Evolutionary conservation across 176 grass and related monocot genomes (phyloP), one percentile per base, ranked within the genome.

Genomic region (Saccharum spontaneum): DNA sequence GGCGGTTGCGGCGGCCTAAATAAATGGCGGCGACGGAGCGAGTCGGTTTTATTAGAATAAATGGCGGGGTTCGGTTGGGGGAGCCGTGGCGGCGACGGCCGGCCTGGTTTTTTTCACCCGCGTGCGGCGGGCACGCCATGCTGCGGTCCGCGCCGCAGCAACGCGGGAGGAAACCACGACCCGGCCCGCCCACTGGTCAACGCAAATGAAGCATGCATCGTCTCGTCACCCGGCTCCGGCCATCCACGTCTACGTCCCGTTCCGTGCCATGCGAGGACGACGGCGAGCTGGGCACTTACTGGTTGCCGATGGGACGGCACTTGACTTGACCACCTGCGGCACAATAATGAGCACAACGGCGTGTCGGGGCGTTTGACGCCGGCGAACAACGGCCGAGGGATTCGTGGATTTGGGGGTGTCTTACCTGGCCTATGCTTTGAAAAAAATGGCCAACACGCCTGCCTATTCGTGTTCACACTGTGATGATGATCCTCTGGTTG

Each of bases 101-200:
- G 17, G 52, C 52, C 52, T 59, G 54, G 18, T 57, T 10, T 23
- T 33, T 59, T 67, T 37, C 24, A 20, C 23, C 85, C 71, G 61
- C 71, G 79, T 46, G 28, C 28, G 28, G 28, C 28, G 28, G 62
- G 71, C 16, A 40, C 77, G 71, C 9, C n/a, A 48, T 41, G 55
- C 45, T 4, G 45, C 28, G 28, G 28, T 28, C 1, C 33, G 14
- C 13, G 2, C 23, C 3, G 72, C 50, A 70, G 50, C 79, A 70
- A 70, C 79, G 79, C 78, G 86, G 86, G 59, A 83, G 22, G 62
- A 22, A 46, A 2, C 62, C 38, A 0, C 57, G 79, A 77, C 72
- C 23, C 28, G 30, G 38, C n/a, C 18, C 5, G 12, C 0, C 49
- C 31, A 22, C 20, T 4, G 79, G 78, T 81, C 78, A 72, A 55